A percentile compares a stretch with the other conserved stretches of the same genome.
phyloP scores from a whole-genome alignment of 164 flowering plant genomes.

The Warburgia ugandensis region DNA sequence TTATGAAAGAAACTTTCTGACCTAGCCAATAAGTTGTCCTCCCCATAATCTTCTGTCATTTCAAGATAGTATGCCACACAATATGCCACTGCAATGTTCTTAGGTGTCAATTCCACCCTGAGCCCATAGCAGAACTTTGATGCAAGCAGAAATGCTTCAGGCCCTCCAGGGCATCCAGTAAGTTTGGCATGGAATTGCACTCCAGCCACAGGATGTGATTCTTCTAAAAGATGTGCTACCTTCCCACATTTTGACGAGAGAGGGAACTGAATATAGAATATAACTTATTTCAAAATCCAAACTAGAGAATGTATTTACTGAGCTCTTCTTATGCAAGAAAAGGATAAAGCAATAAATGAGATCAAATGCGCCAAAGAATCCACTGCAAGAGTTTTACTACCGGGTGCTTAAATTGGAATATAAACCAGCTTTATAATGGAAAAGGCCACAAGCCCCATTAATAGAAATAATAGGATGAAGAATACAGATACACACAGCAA shows the following conservation, averaged over 20 bases:
- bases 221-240: slow-evolving; percentile 45
- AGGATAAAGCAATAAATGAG: neutral
- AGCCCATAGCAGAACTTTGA: slow-evolving; percentile 78
- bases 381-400: too few species aligned
- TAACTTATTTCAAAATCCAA: neutral
- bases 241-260: slow-evolving; percentile 72
- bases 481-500: neutral
- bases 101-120: slow-evolving; percentile 58
- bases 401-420: neutral
- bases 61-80: slow-evolving; percentile 83
- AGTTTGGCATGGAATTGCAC: slow-evolving; percentile 24
- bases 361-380: neutral
- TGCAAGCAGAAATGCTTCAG: slow-evolving; percentile 55
- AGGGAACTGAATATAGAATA: slow-evolving; percentile 60
- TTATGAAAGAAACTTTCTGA: slow-evolving; percentile 61
- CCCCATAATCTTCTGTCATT: slow-evolving; percentile 81
- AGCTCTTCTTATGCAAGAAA: neutral
- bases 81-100: slow-evolving; percentile 48
- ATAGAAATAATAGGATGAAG: neutral
- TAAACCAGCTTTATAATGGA: neutral
- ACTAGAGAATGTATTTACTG: neutral
- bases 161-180: slow-evolving; percentile 73
- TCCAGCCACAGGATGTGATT: slow-evolving; percentile 22
- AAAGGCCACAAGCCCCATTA: neutral
- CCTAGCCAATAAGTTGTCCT: slow-evolving; percentile 58